Conservation (phyloP, 176 grass and related monocot species). For the Oropetium thomaeum region DNA sequence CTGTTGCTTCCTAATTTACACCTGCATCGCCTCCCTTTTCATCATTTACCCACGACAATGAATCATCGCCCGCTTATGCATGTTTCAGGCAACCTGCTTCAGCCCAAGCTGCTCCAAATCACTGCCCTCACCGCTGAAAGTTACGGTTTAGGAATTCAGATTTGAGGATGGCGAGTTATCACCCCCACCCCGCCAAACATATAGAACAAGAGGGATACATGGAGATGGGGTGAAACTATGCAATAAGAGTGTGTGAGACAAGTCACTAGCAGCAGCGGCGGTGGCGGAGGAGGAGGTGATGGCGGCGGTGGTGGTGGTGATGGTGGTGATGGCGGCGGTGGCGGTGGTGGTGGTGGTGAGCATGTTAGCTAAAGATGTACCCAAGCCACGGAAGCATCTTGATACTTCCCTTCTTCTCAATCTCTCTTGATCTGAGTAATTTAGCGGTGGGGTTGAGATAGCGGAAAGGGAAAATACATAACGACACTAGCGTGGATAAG, state of each 20-base stretch:
- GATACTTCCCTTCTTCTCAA: too few relatives aligned
- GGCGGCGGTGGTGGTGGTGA: too few relatives aligned
- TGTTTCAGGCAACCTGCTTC: neutral
- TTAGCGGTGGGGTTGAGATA: neutral
- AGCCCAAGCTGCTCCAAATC: too few relatives aligned
- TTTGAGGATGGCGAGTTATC: neutral
- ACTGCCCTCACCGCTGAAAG: neutral
- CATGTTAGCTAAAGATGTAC: neutral
- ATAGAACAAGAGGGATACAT: neutral
- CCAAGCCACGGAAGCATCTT: neutral
- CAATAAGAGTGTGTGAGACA: neutral
- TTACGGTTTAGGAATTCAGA: neutral
- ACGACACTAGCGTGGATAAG: neutral
- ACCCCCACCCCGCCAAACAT: neutral
- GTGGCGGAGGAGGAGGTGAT: too few relatives aligned
- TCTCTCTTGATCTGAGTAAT: neutral
- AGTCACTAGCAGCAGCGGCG: too few relatives aligned
- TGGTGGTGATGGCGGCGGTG: too few relatives aligned
- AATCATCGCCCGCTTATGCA: too few relatives aligned
- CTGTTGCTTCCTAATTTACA: neutral
- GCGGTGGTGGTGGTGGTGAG: neutral
- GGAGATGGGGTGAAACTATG: neutral
- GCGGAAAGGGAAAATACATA: neutral
- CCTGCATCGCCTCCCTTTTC: neutral
- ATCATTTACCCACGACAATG: too few relatives aligned